These are phyloP conservation scores for Amanita muscaria DNA, from an alignment of 768 basidiomycete genomes.

Conservation along the genomic window DNA sequence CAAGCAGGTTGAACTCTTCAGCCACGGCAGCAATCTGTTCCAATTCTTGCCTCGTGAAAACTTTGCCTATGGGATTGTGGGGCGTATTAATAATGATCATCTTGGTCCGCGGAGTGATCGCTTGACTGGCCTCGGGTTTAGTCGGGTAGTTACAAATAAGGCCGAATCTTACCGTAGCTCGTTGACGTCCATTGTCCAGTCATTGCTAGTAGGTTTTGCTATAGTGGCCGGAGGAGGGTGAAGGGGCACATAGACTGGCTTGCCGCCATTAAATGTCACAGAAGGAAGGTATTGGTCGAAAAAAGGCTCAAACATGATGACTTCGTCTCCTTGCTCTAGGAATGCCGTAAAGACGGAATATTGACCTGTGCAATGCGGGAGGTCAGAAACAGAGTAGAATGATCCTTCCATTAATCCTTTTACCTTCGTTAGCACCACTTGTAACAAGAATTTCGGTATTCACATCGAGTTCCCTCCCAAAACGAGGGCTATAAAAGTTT, in stretches of 20 bases:
- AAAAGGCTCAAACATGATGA: constrained; percentile 98
- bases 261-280: constrained; percentile 89
- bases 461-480: constrained; percentile 63
- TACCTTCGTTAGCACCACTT: constrained; percentile 96
- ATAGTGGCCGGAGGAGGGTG: constrained; percentile 63
- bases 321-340: constrained; percentile 87
- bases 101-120: constrained; percentile 85
- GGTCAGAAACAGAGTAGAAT: constrained; percentile 7
- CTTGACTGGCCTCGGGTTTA: constrained; percentile 36
- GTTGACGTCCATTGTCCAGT: constrained; percentile 88
- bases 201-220: constrained; percentile 47
- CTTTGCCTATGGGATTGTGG: constrained; percentile 98
- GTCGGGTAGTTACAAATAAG: not conserved
- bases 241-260: constrained; percentile 89
- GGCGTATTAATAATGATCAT: constrained; percentile 95
- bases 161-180: constrained; percentile 59
- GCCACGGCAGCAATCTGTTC: constrained; percentile 80
- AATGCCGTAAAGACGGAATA: constrained; percentile 92
- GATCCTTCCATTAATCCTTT: not conserved
- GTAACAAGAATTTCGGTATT: constrained; percentile 90
- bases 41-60: constrained; percentile 79
- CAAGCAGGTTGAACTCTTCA: constrained; percentile 84
- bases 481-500: constrained; percentile 63
- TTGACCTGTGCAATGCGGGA: constrained; percentile 51
- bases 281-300: constrained; percentile 95